Conservation (phyloP, 2,329 filamentous ascomycete genomes). For the Fusarium pseudograminearum region DNA sequence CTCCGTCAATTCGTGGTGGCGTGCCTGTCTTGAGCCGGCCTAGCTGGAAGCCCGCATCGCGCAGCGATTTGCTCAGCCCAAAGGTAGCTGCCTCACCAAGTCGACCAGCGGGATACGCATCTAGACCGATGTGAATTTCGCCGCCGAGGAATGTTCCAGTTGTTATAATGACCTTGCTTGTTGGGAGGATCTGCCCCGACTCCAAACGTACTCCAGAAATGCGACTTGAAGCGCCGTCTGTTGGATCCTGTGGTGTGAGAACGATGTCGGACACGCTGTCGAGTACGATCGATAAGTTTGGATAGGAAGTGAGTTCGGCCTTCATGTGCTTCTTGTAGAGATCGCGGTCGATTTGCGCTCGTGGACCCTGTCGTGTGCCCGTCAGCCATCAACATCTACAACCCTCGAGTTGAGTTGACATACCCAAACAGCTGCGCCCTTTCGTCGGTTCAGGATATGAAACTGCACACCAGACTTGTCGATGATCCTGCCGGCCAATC, state of each 20-base stretch:
- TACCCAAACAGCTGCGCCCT: slow-evolving; percentile 94
- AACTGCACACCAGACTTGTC: slow-evolving; percentile 98
- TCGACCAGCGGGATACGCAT: slow-evolving; percentile 85
- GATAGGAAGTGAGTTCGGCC: slow-evolving; percentile 82
- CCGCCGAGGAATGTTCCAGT: slow-evolving; percentile 96
- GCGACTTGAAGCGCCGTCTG: slow-evolving; percentile 68
- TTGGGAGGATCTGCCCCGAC: slow-evolving; percentile 84
- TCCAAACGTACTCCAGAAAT: slow-evolving; percentile 90
- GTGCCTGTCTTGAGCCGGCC: slow-evolving; percentile 96
- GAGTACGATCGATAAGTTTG: slow-evolving; percentile 82
- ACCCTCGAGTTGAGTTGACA: slow-evolving; percentile 27
- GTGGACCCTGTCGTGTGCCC: slow-evolving; percentile 70
- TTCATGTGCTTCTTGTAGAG: slow-evolving; percentile 93
- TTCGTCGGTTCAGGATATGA: slow-evolving; percentile 85
- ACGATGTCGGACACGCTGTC: slow-evolving; percentile 95
- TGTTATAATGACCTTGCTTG: slow-evolving; percentile 88
- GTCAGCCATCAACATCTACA: slow-evolving; percentile 2
- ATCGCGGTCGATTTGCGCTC: slow-evolving; percentile 92
- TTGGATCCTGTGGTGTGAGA: slow-evolving; percentile 58
- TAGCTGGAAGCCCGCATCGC: slow-evolving; percentile 87
- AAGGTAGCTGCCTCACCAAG: slow-evolving; percentile 95
- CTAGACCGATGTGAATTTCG: slow-evolving; percentile 94
- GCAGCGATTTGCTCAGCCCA: slow-evolving; percentile 89
- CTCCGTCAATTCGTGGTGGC: slow-evolving; percentile 84
- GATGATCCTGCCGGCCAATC: slow-evolving; percentile 86